Percentiles rank a stretch among this genome's conserved stretches.
Conservation (phyloP, 371 early-diverging fungal species). For the Rhizopus sp. region DNA sequence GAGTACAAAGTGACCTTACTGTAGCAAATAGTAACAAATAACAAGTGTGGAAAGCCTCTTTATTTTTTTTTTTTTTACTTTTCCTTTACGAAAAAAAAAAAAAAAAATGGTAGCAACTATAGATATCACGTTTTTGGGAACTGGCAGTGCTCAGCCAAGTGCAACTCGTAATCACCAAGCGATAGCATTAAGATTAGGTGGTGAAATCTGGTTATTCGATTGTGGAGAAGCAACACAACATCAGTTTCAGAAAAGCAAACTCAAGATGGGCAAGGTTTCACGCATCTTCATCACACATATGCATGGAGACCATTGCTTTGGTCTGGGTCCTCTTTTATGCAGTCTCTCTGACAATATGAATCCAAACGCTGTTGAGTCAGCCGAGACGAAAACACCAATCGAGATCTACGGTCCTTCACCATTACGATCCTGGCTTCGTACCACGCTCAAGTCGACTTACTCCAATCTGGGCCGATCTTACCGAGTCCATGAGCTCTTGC, state of each 20-base stretch:
- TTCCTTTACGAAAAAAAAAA: background rate
- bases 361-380: conserved; percentile 11
- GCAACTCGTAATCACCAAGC: conserved; percentile 70
- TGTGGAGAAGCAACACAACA: conserved; percentile 79
- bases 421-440: conserved; percentile 51
- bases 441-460: conserved; percentile 44
- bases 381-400: conserved; percentile 20
- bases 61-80: conserved; percentile 4
- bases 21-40: too few species aligned
- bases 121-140: conserved; percentile 67
- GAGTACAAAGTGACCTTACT: background rate
- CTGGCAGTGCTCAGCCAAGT: conserved; percentile 74
- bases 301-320: conserved; percentile 69
- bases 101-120: conserved; percentile 36
- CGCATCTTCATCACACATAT: conserved; percentile 63
- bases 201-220: conserved; percentile 68
- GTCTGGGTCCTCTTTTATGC: conserved; percentile 57
- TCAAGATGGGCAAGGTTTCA: conserved; percentile 47
- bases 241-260: conserved; percentile 55
- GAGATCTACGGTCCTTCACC: conserved; percentile 62
- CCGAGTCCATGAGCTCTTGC: conserved; percentile 50
- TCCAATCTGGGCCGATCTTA: conserved; percentile 41
- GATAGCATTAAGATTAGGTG: conserved; percentile 55
- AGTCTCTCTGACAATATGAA: conserved; percentile 48
- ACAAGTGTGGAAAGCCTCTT: background rate